These are phyloP conservation scores for Termitomyces titanicus DNA, from an alignment of 768 basidiomycete species.

Conservation along the genomic window DNA sequence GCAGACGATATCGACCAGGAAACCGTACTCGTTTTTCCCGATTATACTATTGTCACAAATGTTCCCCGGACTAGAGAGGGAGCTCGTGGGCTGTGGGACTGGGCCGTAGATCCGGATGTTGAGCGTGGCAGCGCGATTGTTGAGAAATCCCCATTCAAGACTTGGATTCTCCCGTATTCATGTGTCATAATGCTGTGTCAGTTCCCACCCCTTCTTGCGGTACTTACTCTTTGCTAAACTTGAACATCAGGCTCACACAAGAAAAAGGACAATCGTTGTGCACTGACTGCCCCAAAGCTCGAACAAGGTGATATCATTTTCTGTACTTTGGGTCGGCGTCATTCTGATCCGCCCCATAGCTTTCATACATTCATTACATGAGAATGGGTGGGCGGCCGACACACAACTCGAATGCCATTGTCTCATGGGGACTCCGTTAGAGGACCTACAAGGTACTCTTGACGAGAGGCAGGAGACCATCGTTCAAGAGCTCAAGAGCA, in stretches of 20 bases:
- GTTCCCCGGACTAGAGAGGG: constrained; percentile 62
- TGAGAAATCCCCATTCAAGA: constrained; percentile 48
- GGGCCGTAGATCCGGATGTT: constrained; percentile 56
- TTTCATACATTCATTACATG: constrained; percentile 59
- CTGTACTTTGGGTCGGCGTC: not conserved
- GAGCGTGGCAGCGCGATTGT: constrained; percentile 41
- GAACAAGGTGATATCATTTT: constrained; percentile 53
- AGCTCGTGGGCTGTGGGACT: constrained; percentile 66
- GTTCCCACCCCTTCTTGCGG: constrained; percentile 23
- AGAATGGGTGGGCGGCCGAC: constrained; percentile 71
- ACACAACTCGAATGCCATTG: constrained; percentile 65
- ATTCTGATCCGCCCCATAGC: constrained; percentile 33
- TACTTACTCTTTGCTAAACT: constrained; percentile 2
- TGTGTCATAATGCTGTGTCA: constrained; percentile 88
- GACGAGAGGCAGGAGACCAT: constrained; percentile 57
- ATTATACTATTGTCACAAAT: constrained; percentile 80
- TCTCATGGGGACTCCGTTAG: constrained; percentile 51
- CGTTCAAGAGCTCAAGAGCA: constrained; percentile 46
- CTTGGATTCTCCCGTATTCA: constrained; percentile 85
- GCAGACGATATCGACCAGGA: constrained; percentile 62
- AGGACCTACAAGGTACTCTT: constrained; percentile 49
- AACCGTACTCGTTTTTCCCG: constrained; percentile 87
- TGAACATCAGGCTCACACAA: constrained; percentile 83
- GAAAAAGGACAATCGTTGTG: constrained; percentile 87
- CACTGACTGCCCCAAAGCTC: constrained; percentile 81